phyloP scores from a whole-genome alignment of 768 basidiomycete species.

The Amanita pallidorosea region DNA sequence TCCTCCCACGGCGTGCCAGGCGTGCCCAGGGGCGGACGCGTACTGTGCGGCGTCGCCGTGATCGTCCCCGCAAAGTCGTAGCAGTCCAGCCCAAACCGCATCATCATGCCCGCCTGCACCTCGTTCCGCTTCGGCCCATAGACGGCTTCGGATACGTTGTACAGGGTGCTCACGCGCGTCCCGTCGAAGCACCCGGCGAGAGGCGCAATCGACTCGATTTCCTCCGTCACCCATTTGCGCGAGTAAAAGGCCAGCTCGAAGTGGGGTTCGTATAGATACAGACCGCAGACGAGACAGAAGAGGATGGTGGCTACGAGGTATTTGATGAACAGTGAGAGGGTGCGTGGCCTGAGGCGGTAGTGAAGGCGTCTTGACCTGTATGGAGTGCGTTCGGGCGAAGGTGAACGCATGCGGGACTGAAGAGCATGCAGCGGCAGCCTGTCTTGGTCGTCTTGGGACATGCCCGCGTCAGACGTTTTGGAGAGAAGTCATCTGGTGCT shows the following conservation, averaged over 20 bases:
- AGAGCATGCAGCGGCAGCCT: slow-evolving; percentile 1
- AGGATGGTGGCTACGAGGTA: slow-evolving; percentile 26
- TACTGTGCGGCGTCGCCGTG: slow-evolving; percentile 17
- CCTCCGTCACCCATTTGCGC: slow-evolving; percentile 60
- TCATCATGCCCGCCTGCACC: slow-evolving; percentile 70
- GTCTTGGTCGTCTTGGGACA: slow-evolving; percentile 1
- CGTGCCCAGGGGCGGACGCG: slow-evolving; percentile 11
- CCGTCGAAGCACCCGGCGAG: slow-evolving; percentile 70
- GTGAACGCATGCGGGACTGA: background rate
- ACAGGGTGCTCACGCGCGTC: slow-evolving; percentile 44
- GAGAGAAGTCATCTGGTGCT: background rate
- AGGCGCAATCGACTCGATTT: slow-evolving; percentile 56
- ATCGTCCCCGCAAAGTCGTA: slow-evolving; percentile 89
- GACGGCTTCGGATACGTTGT: slow-evolving; percentile 57
- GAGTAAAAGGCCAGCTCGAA: slow-evolving; percentile 76
- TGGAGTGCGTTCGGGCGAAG: background rate
- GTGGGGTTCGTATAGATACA: slow-evolving; percentile 71
- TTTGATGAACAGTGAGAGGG: slow-evolving; percentile 30
- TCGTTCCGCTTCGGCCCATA: slow-evolving; percentile 57
- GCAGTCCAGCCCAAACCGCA: slow-evolving; percentile 80
- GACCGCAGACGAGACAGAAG: slow-evolving; percentile 31
- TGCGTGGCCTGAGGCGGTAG: slow-evolving; percentile 15
- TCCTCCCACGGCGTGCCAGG: slow-evolving; percentile 21
- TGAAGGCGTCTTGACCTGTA: background rate
- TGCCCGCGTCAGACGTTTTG: background rate